Base-by-base conservation (phyloP, 2,329 filamentous ascomycete species). In the Ophiostoma piceae region DNA sequence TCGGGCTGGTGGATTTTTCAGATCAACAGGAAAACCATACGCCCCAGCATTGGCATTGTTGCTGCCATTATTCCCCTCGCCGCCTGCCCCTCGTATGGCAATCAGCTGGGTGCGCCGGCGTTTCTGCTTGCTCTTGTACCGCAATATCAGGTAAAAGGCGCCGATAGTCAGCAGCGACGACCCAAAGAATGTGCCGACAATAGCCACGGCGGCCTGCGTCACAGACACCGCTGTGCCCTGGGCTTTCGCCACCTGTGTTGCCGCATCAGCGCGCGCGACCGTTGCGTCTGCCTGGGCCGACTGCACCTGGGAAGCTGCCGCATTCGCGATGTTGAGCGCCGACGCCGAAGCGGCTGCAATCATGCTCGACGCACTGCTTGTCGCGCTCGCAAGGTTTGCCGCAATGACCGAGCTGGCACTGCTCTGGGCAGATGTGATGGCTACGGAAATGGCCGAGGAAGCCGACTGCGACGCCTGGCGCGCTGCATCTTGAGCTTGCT, bases 141-240 rank as follows among this genome's bases (percentile, higher is more conserved):
- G 77, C 12, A 77, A 71, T 35, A 81, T 75, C 22, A 80, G 73
- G 54, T 79, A 79, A 71, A 80, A 79, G 35, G 76, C 75, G 2
- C 78, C 67, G 3, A 81, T 77, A 0, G 79, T 80, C 41, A 82
- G 74, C 26, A 83, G 73, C 1, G 79, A 77, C 2, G 79, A 79
- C n/a, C 78, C 81, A 67, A 82, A 75, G 43, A 82, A 79, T 66
- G 78, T 79, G 16, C 78, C 80, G 3, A 82, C 79, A 22, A 83
- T 78, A 11, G 79, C 80, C 5, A 82, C 71, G 0, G 80, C 80
- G 0, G 77, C 78, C 74, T 82, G 79, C 0, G 80, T 81, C 19
- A 79, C 79, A 2, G 80, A 81, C 1, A 82, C 77, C 2, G 80
- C 79, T 3, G 78, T 74, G 22, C 76, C 78, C 68, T 81, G 79